Conservation (phyloP, 1,284 basidiomycete species). For the Porodaedalea pini region DNA sequence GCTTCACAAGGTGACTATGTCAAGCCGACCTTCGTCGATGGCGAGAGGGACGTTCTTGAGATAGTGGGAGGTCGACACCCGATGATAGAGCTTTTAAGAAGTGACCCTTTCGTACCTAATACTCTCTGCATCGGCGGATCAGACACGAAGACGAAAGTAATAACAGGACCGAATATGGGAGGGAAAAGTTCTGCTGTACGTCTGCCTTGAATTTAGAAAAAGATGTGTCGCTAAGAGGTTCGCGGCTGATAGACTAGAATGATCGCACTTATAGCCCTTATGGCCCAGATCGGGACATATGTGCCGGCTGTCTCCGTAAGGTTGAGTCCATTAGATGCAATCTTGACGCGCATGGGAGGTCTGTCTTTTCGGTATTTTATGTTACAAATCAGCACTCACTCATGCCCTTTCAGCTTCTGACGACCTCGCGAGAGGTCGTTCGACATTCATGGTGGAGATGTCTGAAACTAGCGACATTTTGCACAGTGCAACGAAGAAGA, state of each 20-base stretch:
- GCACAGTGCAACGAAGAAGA: slow-evolving; percentile 62
- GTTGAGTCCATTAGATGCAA: slow-evolving; percentile 77
- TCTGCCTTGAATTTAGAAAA: not conserved
- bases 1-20: slow-evolving; percentile 76
- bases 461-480: slow-evolving; percentile 91
- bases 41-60: slow-evolving; percentile 47
- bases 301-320: slow-evolving; percentile 72
- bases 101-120: slow-evolving; percentile 82
- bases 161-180: slow-evolving; percentile 84
- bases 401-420: slow-evolving; percentile 66
- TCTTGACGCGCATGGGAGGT: slow-evolving; percentile 87
- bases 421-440: slow-evolving; percentile 78
- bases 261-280: slow-evolving; percentile 68
- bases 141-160: slow-evolving; percentile 63
- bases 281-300: slow-evolving; percentile 60
- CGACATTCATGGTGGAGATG: slow-evolving; percentile 96
- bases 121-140: slow-evolving; percentile 53
- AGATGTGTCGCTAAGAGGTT: not conserved
- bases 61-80: slow-evolving; percentile 76
- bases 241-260: slow-evolving; percentile 33
- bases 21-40: slow-evolving; percentile 59
- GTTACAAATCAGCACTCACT: slow-evolving; percentile 1
- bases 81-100: slow-evolving; percentile 73
- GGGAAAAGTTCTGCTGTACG: slow-evolving; percentile 76
- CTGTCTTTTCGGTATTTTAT: slow-evolving; percentile 24